These are phyloP conservation scores for Boletus rubroflammeus DNA, from an alignment of 768 basidiomycete genomes.

Conservation along the genomic window DNA sequence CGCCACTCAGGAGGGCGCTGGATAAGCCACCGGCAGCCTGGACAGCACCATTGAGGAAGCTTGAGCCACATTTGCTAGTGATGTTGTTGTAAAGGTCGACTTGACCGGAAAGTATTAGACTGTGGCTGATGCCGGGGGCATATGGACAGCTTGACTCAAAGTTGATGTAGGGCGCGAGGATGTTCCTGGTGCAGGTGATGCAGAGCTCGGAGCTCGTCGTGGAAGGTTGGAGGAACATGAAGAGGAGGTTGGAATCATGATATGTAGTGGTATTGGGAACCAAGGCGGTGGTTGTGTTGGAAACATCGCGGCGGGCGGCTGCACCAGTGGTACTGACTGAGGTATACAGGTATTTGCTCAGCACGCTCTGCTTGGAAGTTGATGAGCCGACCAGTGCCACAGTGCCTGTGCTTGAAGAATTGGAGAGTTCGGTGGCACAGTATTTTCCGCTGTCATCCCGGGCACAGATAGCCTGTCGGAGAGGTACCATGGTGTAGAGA, in stretches of 20 bases:
- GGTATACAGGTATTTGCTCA: slow-evolving; percentile 27
- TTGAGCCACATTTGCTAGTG: slow-evolving; percentile 58
- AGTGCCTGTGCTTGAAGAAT: slow-evolving; percentile 22
- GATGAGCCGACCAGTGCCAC: slow-evolving; percentile 9
- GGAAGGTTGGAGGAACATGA: slow-evolving; percentile 68
- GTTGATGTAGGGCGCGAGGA: slow-evolving; percentile 72
- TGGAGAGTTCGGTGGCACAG: slow-evolving; percentile 56
- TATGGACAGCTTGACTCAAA: slow-evolving; percentile 74
- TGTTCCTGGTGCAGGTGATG: slow-evolving; percentile 73
- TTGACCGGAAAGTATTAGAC: slow-evolving; percentile 66
- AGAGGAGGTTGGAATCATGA: slow-evolving; percentile 61
- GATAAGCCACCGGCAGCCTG: slow-evolving; percentile 65
- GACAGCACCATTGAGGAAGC: slow-evolving; percentile 66
- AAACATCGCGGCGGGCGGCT: slow-evolving; percentile 24
- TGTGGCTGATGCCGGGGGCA: slow-evolving; percentile 65
- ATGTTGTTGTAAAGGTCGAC: slow-evolving; percentile 60
- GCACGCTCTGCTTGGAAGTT: slow-evolving; percentile 8
- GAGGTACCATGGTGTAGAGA: slow-evolving; percentile 66
- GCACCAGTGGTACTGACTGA: slow-evolving; percentile 16
- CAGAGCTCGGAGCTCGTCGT: slow-evolving; percentile 59
- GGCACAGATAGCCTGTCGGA: slow-evolving; percentile 66
- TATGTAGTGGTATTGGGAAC: slow-evolving; percentile 56
- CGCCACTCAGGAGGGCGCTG: slow-evolving; percentile 31
- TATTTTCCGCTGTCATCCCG: slow-evolving; percentile 69
- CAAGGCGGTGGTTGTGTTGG: slow-evolving; percentile 29